Percentiles rank a stretch among this genome's conserved stretches.
phyloP scores from a whole-genome alignment of 2,329 filamentous ascomycete genomes.

The Teratosphaeriaceae sp. region DNA sequence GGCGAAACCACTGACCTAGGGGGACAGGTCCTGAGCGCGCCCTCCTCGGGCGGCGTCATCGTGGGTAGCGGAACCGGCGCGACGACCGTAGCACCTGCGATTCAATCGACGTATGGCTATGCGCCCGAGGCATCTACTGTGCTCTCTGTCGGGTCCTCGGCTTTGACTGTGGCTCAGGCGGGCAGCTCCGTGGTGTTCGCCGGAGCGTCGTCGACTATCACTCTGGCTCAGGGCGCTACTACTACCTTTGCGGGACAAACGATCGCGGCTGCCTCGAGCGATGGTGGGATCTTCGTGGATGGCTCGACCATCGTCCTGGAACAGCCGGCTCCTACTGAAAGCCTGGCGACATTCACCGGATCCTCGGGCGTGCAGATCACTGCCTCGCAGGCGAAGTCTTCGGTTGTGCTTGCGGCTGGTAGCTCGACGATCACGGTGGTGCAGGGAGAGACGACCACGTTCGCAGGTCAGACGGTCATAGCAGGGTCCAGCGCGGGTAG shows the following conservation, averaged over 20 bases:
- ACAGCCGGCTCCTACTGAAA: neutral
- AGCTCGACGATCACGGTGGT: neutral
- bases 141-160: neutral
- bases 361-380: neutral
- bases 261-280: neutral
- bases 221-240: neutral
- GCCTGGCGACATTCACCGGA: neutral
- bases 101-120: neutral
- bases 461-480: neutral
- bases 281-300: neutral
- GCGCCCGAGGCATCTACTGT: neutral
- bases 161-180: neutral
- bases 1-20: neutral
- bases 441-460: neutral
- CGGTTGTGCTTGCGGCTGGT: neutral
- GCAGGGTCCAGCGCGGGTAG: neutral
- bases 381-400: neutral
- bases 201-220: neutral
- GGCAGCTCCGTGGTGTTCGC: conserved; percentile 1
- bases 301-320: neutral
- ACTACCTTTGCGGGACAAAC: neutral
- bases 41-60: neutral
- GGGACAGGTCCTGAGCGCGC: neutral
- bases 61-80: neutral
- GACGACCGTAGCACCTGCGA: neutral